Evolutionary conservation across 2,329 filamentous ascomycete genomes (phyloP), one percentile per base, ranked within the genome.

Genomic region (Xylariaceae sp.): DNA sequence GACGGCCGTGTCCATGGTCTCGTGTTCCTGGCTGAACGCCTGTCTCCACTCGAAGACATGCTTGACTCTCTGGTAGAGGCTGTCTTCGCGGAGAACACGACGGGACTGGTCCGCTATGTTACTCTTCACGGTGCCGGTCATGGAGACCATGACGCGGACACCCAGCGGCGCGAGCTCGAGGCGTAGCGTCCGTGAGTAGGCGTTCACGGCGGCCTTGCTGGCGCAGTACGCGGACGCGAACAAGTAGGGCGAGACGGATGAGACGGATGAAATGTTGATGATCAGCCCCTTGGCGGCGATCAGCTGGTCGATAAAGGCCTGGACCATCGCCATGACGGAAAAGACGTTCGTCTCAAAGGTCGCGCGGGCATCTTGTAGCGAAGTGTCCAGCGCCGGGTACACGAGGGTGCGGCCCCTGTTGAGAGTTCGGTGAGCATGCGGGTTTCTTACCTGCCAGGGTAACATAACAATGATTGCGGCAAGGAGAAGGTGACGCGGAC

Each of bases 281-380:
- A 83, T 74, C 9, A 81, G 71, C 0, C 80, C 79, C 21, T 71
- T 71, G 0, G 78, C 70, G 15, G 72, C 66, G 47, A 81, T 77
- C 21, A 83, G 73, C 41, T 76, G 72, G 50, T 72, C 70, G 10
- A 72, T 67, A 60, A 82, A 82, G 29, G 73, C 70, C 61, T 79
- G 72, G 49, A 74, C 75, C 72, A 79, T 80, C 63, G 76, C 73
- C 77, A 83, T 81, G 59, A 78, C 74, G 40, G 76, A 76, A 56
- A 83, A 80, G 39, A 83, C 77, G 60, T 83, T 83, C 58, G 77
- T 76, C 65, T 82, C 79, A 49, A 79, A 82, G 1, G 77, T 79
- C 55, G 70, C 65, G 54, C 79, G 78, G 4, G 80, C 77, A 47
- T 80, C 78, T 49, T 76, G 72, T 7, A 81, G 62, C 47, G 77